Conservation (phyloP, 2,329 filamentous ascomycete genomes). For the Ophiostoma pallidulum region DNA sequence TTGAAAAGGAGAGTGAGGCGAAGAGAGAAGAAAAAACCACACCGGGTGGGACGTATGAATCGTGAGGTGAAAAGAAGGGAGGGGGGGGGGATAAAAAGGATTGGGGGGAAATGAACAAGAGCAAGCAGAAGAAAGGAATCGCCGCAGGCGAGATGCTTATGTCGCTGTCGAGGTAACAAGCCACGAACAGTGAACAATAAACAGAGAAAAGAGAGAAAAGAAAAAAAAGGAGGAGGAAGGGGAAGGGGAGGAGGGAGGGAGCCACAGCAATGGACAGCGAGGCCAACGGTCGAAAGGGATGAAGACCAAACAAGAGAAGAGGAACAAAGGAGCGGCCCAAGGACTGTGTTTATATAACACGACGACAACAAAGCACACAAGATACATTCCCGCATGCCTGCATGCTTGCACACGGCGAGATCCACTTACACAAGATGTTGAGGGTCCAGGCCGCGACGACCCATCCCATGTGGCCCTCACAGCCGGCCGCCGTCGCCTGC, state of each 20-base stretch:
- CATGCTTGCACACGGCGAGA: not conserved
- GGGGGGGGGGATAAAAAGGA: not conserved
- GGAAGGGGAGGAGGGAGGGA: slow-evolving; percentile 2
- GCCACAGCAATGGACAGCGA: not conserved
- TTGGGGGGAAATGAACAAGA: not conserved
- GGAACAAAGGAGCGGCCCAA: not conserved
- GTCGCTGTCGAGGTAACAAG: not conserved
- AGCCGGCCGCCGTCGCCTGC: too few species aligned
- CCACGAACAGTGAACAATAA: slow-evolving; percentile 2
- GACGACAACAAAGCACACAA: not conserved
- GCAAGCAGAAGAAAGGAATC: slow-evolving; percentile 3
- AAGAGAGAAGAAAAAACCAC: slow-evolving; percentile 15
- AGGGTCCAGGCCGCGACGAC: not conserved
- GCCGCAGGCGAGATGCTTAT: slow-evolving; percentile 3
- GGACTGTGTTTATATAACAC: too few species aligned
- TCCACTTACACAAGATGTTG: not conserved
- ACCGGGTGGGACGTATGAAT: slow-evolving; percentile 19
- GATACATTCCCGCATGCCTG: not conserved
- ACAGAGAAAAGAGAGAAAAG: slow-evolving; percentile 1
- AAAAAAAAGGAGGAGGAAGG: not conserved
- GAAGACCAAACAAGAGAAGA: not conserved
- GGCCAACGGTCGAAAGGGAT: slow-evolving; percentile 1
- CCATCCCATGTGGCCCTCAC: not conserved
- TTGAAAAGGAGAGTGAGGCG: not conserved
- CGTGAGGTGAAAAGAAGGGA: not conserved